phyloP scores from a whole-genome alignment of 1,284 basidiomycete genomes.

The Afroboletus lepidellus region DNA sequence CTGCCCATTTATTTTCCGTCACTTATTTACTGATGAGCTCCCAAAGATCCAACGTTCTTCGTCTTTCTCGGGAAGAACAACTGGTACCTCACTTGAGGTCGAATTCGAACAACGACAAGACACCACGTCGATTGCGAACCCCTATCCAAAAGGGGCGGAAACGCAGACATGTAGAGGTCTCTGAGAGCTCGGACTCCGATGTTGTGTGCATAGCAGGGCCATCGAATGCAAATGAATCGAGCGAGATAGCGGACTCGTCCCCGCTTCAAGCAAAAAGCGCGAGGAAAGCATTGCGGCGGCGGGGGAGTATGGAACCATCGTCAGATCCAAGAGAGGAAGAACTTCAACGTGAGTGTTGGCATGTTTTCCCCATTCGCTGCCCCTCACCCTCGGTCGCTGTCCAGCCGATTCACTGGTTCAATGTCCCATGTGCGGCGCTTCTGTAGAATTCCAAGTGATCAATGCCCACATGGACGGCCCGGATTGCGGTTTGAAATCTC shows the following conservation, averaged over 20 bases:
- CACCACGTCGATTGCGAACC: constrained; percentile 15
- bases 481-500: constrained; percentile 46
- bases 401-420: constrained; percentile 38
- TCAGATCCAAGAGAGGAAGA: constrained; percentile 31
- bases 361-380: background rate
- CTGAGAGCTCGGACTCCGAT: constrained; percentile 22
- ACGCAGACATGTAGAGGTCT: constrained; percentile 24
- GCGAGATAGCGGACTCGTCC: constrained; percentile 26
- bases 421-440: constrained; percentile 57
- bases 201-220: constrained; percentile 27
- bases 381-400: constrained; percentile 2
- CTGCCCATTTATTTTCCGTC: background rate
- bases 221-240: constrained; percentile 27
- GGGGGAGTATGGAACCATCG: constrained; percentile 16
- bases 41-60: constrained; percentile 43
- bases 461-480: constrained; percentile 55
- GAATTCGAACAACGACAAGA: constrained; percentile 32
- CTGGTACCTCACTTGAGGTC: constrained; percentile 5
- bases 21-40: background rate
- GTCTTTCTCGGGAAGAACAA: constrained; percentile 35
- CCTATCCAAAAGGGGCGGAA: constrained; percentile 22
- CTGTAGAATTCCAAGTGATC: constrained; percentile 44
- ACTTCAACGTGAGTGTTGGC: constrained; percentile 21
- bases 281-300: constrained; percentile 19
- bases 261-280: constrained; percentile 23